phyloP scores from a whole-genome alignment of 306 rosid species.

The Calophaca sinica region DNA sequence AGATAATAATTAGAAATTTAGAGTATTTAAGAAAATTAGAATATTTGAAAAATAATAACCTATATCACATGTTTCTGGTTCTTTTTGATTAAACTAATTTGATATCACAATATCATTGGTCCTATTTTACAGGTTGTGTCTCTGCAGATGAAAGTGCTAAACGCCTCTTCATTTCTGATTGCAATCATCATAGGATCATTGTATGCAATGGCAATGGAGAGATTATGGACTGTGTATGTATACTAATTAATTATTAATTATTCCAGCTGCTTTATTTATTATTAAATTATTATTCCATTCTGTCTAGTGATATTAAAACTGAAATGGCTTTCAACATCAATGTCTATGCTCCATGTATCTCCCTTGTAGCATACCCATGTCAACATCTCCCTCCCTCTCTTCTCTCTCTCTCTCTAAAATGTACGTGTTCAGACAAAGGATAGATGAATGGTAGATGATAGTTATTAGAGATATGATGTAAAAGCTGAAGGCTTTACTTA shows the following conservation, averaged over 20 bases:
- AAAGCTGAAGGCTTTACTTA: too few species aligned
- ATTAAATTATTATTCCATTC: constrained; percentile 27
- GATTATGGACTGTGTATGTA: constrained; percentile 83
- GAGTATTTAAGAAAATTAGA: neutral
- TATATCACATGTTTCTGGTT: constrained; percentile 3
- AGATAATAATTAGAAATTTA: neutral
- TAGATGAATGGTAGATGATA: too few species aligned
- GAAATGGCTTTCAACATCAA: constrained; percentile 15
- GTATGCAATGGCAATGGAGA: constrained; percentile 70
- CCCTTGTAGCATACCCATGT: too few species aligned
- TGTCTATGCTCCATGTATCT: too few species aligned
- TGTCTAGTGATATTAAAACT: constrained; percentile 10
- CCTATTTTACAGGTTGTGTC: constrained; percentile 69
- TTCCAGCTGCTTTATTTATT: constrained; percentile 26
- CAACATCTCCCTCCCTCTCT: too few species aligned
- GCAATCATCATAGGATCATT: constrained; percentile 90
- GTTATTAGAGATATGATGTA: too few species aligned
- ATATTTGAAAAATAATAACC: neutral
- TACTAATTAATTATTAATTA: constrained; percentile 36
- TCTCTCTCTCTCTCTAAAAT: too few species aligned
- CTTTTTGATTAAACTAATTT: constrained; percentile 26
- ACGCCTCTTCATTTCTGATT: constrained; percentile 85
- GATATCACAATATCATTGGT: constrained; percentile 32
- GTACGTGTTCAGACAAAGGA: too few species aligned
- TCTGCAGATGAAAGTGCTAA: constrained; percentile 75